Base-by-base conservation (phyloP, 208 protist species). In the Phytomonas francai region DNA sequence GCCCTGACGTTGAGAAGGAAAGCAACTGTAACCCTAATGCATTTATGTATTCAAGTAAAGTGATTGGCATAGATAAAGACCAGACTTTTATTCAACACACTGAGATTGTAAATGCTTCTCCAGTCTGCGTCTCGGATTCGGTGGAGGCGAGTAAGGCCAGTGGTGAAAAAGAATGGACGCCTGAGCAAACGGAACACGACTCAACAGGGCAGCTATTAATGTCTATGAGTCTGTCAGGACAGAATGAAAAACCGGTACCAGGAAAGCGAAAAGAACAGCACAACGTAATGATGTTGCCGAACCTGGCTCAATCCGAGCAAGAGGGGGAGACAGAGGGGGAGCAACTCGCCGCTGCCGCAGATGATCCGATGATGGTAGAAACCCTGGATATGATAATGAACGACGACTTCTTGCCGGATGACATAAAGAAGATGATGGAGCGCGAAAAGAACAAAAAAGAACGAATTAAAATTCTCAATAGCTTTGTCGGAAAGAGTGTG, bases 401-500 rank as follows among this genome's bases (percentile, higher is more conserved):
- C 39, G 39, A 49, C 1, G 39, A 19, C 6, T 19, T 42, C 39
- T 28, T 66, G 2, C 63, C 74, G 6, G 31, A 39, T 27, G 63
- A 73, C 11, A 16, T 74, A 19, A 68, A 73, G 60, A 31, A 56
- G 54, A 28, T 63, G 59, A 59, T 79, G 49, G 65, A 28, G 30
- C 45, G 31, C 34, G 51, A 79, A 65, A 25, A 65, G 30, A 32
- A 77, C 25, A 63, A 68, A 12, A 27, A 59, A 28, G 68, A 76
- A 59, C 76, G 76, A n/a, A 70, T 74, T 19, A 31, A 49, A 33
- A 74, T 81, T 58, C 76, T 88, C 61, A 80, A 85, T 14, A 66
- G 61, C n/a, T 88, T 82, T 58, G 73, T 85, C 6, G 84, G 84
- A 34, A 85, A 81, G 31, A 90, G 84, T 70, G 78, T 70, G 34